Percentiles rank a stretch among this genome's conserved stretches.
Evolutionary conservation across 768 basidiomycete species (phyloP).

Genomic region (Lactifluus echinatus): DNA sequence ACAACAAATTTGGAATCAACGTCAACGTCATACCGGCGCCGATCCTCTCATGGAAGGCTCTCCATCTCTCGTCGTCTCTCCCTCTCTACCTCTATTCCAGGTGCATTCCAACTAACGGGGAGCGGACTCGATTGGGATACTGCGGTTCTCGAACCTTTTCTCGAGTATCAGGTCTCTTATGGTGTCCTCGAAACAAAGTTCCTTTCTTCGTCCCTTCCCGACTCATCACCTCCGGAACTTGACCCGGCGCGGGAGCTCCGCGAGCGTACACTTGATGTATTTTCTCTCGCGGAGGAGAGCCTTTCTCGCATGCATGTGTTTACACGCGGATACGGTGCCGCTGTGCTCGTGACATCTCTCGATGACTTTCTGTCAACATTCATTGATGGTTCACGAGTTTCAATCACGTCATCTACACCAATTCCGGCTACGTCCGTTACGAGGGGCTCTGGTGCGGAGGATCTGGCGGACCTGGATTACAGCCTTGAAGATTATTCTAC

Average conservation of each 20-base stretch:
- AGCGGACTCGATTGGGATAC: conserved; percentile 67
- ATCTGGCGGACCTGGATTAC: conserved; percentile 74
- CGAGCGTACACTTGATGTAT: conserved; percentile 68
- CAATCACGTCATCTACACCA: conserved; percentile 17
- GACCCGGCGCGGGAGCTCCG: conserved; percentile 59
- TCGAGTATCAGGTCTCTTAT: conserved; percentile 86
- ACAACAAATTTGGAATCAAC: conserved; percentile 9
- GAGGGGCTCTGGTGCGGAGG: conserved; percentile 32
- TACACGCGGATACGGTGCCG: conserved; percentile 83
- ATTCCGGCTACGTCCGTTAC: conserved; percentile 28
- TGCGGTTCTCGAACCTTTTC: conserved; percentile 87
- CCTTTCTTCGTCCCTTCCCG: conserved; percentile 50
- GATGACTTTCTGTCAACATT: conserved; percentile 67
- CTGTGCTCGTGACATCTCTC: conserved; percentile 63
- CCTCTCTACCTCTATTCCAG: conserved; percentile 21
- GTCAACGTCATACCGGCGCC: conserved; percentile 5
- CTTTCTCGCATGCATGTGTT: conserved; percentile 65
- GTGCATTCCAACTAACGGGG: conserved; percentile 6
- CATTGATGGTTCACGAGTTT: conserved; percentile 45
- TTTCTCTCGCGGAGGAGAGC: conserved; percentile 73
- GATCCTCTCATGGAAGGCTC: conserved; percentile 12
- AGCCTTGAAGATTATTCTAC: conserved; percentile 81
- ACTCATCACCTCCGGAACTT: conserved; percentile 28
- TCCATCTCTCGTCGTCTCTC: conserved; percentile 26
- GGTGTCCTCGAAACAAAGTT: conserved; percentile 64